Evolutionary conservation across 257 asterid species (phyloP).

Genomic region (Phtheirospermum japonicum): DNA sequence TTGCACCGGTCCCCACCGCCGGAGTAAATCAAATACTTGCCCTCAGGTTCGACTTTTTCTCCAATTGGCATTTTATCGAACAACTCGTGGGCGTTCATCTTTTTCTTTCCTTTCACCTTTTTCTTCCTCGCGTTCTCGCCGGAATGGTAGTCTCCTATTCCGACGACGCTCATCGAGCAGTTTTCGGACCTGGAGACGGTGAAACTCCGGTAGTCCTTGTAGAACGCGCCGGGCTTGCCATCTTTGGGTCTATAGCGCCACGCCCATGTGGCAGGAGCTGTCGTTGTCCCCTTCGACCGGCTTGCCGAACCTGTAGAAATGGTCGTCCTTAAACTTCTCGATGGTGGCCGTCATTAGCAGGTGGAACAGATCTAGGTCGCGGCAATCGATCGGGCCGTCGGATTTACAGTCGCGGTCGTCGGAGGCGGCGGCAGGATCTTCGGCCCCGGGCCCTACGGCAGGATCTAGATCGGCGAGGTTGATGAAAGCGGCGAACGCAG

Average conservation of each 20-base stretch:
- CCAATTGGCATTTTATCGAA: too few relatives aligned
- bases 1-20: slow-evolving; percentile 91
- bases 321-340: slow-evolving; percentile 62
- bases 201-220: slow-evolving; percentile 75
- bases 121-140: slow-evolving; percentile 84
- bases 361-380: slow-evolving; percentile 77
- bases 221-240: slow-evolving; percentile 53
- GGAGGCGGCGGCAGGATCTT: background rate
- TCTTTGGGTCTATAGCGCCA: slow-evolving; percentile 87
- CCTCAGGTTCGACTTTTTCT: slow-evolving; percentile 40
- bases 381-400: slow-evolving; percentile 66
- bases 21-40: slow-evolving; percentile 67
- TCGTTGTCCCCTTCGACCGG: slow-evolving; percentile 63
- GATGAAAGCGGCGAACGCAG: slow-evolving; percentile 7
- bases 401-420: slow-evolving; percentile 38
- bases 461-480: too few relatives aligned
- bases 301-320: slow-evolving; percentile 74
- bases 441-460: too few relatives aligned
- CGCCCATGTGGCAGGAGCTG: slow-evolving; percentile 82
- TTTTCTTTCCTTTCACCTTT: slow-evolving; percentile 40
- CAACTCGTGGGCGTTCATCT: background rate
- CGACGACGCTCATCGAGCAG: slow-evolving; percentile 61
- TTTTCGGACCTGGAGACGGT: slow-evolving; percentile 46
- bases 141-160: slow-evolving; percentile 78
- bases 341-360: slow-evolving; percentile 73